A percentile compares a stretch with the other conserved stretches of the same genome.
Conservation (phyloP, 2,329 filamentous ascomycete genomes). For the Ophiostoma sp. region DNA sequence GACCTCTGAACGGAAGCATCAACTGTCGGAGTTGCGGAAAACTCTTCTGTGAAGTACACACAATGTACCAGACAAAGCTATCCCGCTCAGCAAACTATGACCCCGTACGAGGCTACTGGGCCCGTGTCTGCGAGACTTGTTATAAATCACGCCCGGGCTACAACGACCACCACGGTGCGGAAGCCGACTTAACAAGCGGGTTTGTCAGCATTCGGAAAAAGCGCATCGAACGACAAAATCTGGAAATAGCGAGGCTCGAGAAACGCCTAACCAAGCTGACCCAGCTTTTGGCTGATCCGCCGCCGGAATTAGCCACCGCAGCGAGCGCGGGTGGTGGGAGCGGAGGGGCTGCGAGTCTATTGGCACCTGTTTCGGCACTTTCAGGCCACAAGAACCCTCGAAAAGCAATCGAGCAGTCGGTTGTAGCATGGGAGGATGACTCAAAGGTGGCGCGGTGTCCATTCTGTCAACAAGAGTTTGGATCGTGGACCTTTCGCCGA, state of each 20-base stretch:
- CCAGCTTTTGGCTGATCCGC: constrained; percentile 71
- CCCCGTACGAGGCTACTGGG: constrained; percentile 87
- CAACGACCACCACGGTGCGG: constrained; percentile 77
- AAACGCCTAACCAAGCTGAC: constrained; percentile 91
- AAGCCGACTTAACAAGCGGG: constrained; percentile 68
- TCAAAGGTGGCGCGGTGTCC: constrained; percentile 76
- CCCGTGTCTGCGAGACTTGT: constrained; percentile 96
- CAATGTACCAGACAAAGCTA: constrained; percentile 99
- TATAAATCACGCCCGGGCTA: constrained; percentile 96
- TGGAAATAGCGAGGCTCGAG: constrained; percentile 87
- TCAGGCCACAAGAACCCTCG: constrained; percentile 71
- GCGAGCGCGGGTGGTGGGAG: constrained; percentile 5
- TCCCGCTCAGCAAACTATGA: constrained; percentile 87
- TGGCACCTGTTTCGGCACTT: constrained; percentile 62
- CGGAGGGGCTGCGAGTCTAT: constrained; percentile 44
- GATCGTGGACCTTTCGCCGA: constrained; percentile 85
- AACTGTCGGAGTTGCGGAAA: constrained; percentile 93
- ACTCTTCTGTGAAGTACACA: constrained; percentile 95
- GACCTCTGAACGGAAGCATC: constrained; percentile 76
- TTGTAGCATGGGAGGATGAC: constrained; percentile 96
- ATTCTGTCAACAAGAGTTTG: constrained; percentile 95
- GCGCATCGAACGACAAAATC: constrained; percentile 77
- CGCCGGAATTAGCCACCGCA: constrained; percentile 39
- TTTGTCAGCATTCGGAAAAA: constrained; percentile 73
- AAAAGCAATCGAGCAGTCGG: constrained; percentile 82